phyloP scores from a whole-genome alignment of 129 eudicot species.

The Escallonia rubra region DNA sequence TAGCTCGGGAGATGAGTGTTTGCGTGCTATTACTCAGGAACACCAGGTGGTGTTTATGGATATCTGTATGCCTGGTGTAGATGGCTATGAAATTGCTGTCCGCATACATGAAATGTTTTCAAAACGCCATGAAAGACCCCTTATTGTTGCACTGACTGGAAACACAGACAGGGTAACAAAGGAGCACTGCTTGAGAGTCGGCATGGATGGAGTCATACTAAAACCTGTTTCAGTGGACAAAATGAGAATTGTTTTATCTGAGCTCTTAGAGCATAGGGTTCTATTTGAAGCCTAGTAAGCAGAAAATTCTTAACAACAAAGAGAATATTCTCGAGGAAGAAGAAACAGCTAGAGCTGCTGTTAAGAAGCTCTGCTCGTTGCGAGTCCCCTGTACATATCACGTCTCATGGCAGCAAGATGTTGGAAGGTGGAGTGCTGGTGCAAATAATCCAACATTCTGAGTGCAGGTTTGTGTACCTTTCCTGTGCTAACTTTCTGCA shows the following conservation, averaged over 20 bases:
- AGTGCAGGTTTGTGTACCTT: neutral
- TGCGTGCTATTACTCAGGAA: constrained; percentile 50
- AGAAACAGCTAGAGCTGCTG: neutral
- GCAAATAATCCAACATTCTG: neutral
- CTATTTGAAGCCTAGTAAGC: constrained; percentile 27
- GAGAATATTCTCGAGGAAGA: neutral
- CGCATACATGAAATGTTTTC: constrained; percentile 50
- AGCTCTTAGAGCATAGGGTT: constrained; percentile 54
- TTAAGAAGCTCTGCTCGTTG: neutral
- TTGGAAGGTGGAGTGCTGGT: neutral
- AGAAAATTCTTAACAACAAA: neutral
- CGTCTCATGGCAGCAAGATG: neutral
- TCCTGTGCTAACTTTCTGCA: neutral
- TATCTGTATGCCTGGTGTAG: constrained; percentile 39
- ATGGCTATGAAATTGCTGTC: constrained; percentile 61
- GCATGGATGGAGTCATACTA: constrained; percentile 71
- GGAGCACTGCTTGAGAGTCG: constrained; percentile 64
- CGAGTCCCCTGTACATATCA: constrained; percentile 3
- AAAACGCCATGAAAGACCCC: constrained; percentile 55
- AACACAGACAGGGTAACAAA: constrained; percentile 49
- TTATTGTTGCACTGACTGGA: constrained; percentile 59
- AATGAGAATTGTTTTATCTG: constrained; percentile 68
- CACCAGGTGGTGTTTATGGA: constrained; percentile 71
- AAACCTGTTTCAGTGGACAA: constrained; percentile 85
- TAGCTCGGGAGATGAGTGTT: constrained; percentile 71